A percentile compares a stretch with the other conserved stretches of the same genome.
Evolutionary conservation across 2,329 filamentous ascomycete genomes (phyloP).

Genomic region (Aspergillus carbonarius): DNA sequence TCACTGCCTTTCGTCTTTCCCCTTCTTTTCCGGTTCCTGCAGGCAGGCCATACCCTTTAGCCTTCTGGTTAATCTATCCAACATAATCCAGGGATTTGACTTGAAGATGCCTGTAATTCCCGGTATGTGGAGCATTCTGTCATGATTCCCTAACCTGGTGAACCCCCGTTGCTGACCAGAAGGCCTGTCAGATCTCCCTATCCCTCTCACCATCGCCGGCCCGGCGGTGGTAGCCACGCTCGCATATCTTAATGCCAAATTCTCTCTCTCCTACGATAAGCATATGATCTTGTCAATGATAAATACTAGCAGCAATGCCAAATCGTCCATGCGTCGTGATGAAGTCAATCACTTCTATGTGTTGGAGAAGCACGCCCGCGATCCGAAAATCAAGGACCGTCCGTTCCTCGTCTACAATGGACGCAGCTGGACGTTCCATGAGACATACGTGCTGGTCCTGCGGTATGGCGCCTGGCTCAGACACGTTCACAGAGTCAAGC

Average conservation of each 20-base stretch:
- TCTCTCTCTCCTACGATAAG: constrained; percentile 65
- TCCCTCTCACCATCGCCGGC: constrained; percentile 47
- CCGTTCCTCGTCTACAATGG: constrained; percentile 69
- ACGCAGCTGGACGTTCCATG: constrained; percentile 68
- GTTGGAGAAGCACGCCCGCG: constrained; percentile 66
- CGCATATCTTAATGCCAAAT: constrained; percentile 77
- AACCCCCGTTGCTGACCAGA: background rate
- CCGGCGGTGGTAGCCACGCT: constrained; percentile 65
- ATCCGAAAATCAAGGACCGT: constrained; percentile 51
- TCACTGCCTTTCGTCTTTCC: background rate
- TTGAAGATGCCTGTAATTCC: background rate
- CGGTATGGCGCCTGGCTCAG: constrained; percentile 76
- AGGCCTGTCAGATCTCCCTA: constrained; percentile 42
- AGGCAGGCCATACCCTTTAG: background rate
- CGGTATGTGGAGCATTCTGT: background rate
- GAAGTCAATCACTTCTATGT: constrained; percentile 71
- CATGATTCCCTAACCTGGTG: background rate
- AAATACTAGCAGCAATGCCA: constrained; percentile 46
- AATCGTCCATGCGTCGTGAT: constrained; percentile 56
- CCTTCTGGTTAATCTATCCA: background rate
- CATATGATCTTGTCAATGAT: constrained; percentile 57
- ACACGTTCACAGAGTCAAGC: constrained; percentile 60
- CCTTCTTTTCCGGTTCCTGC: background rate
- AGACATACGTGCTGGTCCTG: constrained; percentile 69
- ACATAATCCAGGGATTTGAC: background rate